Base-by-base conservation (phyloP, 129 eudicot species). In the Tagetes patula region DNA sequence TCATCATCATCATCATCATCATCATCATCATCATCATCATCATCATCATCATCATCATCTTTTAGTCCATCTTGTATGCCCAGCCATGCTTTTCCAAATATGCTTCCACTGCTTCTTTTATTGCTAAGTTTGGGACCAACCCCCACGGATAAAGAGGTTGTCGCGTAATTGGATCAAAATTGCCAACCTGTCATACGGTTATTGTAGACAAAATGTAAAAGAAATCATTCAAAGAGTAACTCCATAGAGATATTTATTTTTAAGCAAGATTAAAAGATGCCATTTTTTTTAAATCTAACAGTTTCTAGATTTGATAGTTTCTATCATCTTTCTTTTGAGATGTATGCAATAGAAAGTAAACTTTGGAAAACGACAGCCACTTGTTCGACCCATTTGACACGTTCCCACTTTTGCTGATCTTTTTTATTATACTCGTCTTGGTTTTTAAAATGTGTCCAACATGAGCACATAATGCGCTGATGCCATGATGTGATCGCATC, bases 81-180 rank as follows among this genome's bases (percentile, higher is more conserved):
- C 99, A 95, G 38, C 97, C 96, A 80, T 95, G 91, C 36, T 55
- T 74, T 0, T 82, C 91, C 71, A 95, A 68, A 77, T 72, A 95
- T 47, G 89, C 86, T 47, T 65, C 81, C 5, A 93, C 96, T 0
- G 99, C 97, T 82, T 86, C 99, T 81, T 91, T 95, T 31, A 95
- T 56, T 31, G 99, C 99, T 79, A 90, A 73, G 81, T 95, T 95
- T 33, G 82, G 91, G 27, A 95, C 83, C 80, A 95, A 70, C 65
- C 88, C 96, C 27, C 83, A 70, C 12, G 72, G 64, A 43, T 59
- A 39, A 30, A 93, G 92, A 5, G 87, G 80, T 59, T 88, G 82
- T 6, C 97, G 96, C 8, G 97, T 95, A 2, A 90, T 75, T 5
- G 99, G 99, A 71, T 90, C 99, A 61, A 91, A 90, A 5, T 80